Base-by-base conservation (phyloP, 2,329 filamentous ascomycete species). In the Penicillium corylophilum region DNA sequence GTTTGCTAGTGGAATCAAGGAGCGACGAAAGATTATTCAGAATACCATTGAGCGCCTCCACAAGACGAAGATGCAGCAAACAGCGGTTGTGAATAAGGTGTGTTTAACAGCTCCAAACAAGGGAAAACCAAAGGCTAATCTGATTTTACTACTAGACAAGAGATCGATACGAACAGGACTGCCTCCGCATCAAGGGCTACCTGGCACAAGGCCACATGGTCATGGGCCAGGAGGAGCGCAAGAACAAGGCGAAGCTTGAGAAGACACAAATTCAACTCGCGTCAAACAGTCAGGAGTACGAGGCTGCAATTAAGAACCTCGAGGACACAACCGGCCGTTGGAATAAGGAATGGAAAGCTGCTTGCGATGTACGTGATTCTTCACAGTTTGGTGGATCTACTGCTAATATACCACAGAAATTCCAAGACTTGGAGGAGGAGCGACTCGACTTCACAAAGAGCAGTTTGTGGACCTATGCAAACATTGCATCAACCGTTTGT, bases 141-240 rank as follows among this genome's bases (percentile, higher is more conserved):
- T 6, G 24, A 48, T 38, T 43, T 46, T 26, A n/a, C 18, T 29
- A 9, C 4, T 16, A 90, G 88, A 89, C 92, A 15, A 84, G 94
- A 60, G 94, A 99, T 74, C 87, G 88, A 44, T 99, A 95, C 70
- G 94, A 99, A 74, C 93, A 99, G 72, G 95, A 99, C 64, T 97
- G 93, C 69, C 80, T 99, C 40, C 94, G 96, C 71, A 97, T 99
- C 71, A 99, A 99, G 74, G 94, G 94, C 35, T 99, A 99, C 68
- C 83, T 99, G 4, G 94, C 95, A 4, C 94, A 99, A 73, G 94
- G 94, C 9, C 95, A 99, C 71, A 99, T 99, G 94, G 94, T 99
- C 51, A 99, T 99, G 94, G 94, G 94, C 13, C 94, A 99, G 64
- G 94, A 99, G 71, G 94, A 99, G 77, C 85, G 94, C 24, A 96